phyloP scores from a whole-genome alignment of 768 basidiomycete species.

The Rhodosporidiobolus sp. region DNA sequence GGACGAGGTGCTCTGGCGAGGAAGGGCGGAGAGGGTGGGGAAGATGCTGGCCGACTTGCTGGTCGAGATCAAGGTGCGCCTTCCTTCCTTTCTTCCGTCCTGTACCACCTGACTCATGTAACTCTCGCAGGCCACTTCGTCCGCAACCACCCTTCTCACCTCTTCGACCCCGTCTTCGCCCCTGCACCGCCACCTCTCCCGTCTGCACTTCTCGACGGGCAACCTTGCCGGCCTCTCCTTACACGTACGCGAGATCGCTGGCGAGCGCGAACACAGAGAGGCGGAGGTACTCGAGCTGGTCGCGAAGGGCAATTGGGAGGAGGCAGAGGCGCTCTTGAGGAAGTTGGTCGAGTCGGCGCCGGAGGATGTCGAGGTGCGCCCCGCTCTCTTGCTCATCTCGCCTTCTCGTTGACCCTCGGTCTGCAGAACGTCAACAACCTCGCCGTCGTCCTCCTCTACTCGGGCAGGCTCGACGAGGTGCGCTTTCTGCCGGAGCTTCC shows the following conservation, averaged over 20 bases:
- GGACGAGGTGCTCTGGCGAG: background rate
- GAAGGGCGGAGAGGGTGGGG: background rate
- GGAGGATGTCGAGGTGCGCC: conserved; percentile 11
- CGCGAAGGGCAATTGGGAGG: background rate
- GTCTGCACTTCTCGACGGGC: conserved; percentile 5
- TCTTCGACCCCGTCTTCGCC: background rate
- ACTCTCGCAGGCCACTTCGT: background rate
- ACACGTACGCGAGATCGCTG: background rate
- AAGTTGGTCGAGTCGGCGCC: background rate
- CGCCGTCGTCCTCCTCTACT: conserved; percentile 17
- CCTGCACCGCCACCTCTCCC: background rate
- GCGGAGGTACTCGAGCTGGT: background rate
- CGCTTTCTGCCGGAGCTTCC: background rate
- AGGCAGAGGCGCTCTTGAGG: conserved; percentile 11
- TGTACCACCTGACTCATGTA: no score
- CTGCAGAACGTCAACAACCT: conserved; percentile 10
- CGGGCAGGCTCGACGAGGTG: conserved; percentile 2
- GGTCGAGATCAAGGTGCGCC: conserved; percentile 7
- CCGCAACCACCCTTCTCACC: background rate
- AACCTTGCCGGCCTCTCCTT: background rate
- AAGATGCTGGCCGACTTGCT: background rate
- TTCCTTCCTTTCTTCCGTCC: background rate
- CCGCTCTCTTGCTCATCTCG: background rate
- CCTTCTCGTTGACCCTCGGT: background rate
- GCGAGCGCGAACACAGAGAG: background rate